Evolutionary conservation across 495 filamentous ascomycete genomes (phyloP), one percentile per base, ranked within the genome.

Genomic region (Chaetomidium leptoderma): DNA sequence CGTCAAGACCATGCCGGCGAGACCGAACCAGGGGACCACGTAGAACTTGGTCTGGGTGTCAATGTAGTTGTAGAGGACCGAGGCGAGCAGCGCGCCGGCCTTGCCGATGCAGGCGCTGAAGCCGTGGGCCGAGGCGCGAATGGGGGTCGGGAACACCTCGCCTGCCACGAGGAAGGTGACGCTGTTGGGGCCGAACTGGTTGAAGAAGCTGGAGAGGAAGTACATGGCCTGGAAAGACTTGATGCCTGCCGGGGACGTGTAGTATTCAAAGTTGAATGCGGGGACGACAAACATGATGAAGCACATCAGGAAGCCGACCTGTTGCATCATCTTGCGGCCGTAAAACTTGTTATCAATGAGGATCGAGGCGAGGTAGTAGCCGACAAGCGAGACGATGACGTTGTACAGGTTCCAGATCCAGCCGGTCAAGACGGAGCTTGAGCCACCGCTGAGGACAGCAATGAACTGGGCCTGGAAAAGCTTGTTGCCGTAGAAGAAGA

Each of bases 401-500:
- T 96, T 96, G 75, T 85, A 73, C 71, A 95, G 73, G 73, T 90
- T 95, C 83, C 88, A 96, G n/a, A 90, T 76, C 91, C 91, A 96
- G 40, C 76, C 82, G 5, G 83, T 83, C 85, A 95, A 87, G 61
- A 95, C 80, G 0, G 86, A 88, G 14, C 57, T 52, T 1, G 73
- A 68, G 58, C 79, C 76, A 32, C 72, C 63, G 53, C 83, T 85
- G 55, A 95, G 83, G 65, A 89, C 85, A 1, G 63, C 72, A 67
- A 95, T 95, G 72, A 96, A 96, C 67, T 91, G 81, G 61, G 71
- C 67, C 74, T 95, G 90, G 80, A 96, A 96, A 36, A 96, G 85
- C 81, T 95, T 95, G 86, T 95, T 96, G 62, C 91, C 91, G 73
- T 96, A 96, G 77, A 96, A 96, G 81, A 96, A 95, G 19, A 96